A percentile compares a stretch with the other conserved stretches of the same genome.
These are phyloP conservation scores for Salix koriyanagi DNA, from an alignment of 345 rosid species.

Conservation along the genomic window DNA sequence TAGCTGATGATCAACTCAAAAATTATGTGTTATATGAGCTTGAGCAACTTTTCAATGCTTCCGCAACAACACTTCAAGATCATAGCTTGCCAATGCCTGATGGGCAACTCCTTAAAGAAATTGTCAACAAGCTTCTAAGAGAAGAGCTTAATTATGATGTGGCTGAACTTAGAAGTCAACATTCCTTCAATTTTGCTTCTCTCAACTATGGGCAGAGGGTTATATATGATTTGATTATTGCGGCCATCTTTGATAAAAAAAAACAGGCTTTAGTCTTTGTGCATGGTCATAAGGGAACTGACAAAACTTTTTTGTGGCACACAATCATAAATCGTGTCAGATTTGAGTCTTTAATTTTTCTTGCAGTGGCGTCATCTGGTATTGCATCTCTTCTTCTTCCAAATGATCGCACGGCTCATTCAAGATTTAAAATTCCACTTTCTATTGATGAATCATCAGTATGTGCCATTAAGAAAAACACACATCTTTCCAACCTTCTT, in stretches of 20 bases:
- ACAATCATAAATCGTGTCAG: background rate
- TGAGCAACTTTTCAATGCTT: background rate
- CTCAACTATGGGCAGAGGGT: background rate
- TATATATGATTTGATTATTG: background rate
- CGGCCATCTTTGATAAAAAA: background rate
- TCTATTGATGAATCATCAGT: background rate
- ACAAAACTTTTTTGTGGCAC: background rate
- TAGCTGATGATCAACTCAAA: no score
- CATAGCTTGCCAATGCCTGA: background rate
- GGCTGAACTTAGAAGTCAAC: background rate
- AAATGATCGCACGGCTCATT: background rate
- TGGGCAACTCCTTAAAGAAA: background rate
- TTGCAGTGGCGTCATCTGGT: background rate
- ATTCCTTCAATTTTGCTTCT: background rate
- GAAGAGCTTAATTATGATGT: background rate
- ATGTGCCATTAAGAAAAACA: background rate
- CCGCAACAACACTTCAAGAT: background rate
- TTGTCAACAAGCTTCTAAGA: background rate
- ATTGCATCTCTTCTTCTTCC: background rate
- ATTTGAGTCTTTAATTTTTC: background rate
- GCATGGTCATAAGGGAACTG: background rate
- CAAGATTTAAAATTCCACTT: background rate
- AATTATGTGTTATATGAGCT: background rate
- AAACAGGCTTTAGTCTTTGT: background rate
- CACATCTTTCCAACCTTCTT: no score